Evolutionary conservation across 805 yeast species (phyloP).

Genomic region (Ogataea nakhonphanomensis): DNA sequence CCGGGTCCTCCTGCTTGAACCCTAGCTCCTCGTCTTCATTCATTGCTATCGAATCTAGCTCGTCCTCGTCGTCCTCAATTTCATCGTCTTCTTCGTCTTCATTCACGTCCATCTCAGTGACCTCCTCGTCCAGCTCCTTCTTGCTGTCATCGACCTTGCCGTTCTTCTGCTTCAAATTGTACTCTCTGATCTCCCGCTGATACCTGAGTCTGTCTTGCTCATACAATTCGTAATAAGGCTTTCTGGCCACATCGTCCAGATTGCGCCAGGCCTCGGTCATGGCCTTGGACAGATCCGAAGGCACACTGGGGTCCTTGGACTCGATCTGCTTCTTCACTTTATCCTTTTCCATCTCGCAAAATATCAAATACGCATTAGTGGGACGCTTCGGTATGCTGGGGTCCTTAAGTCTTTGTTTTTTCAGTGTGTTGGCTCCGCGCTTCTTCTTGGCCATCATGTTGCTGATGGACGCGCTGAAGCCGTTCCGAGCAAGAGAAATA

Average conservation of each 20-base stretch:
- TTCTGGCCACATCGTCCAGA: constrained; percentile 62
- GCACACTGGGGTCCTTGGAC: constrained; percentile 46
- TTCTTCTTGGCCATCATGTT: constrained; percentile 27
- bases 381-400: constrained; percentile 88
- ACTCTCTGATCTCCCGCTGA: constrained; percentile 61
- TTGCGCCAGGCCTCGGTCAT: constrained; percentile 85
- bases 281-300: constrained; percentile 67
- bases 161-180: constrained; percentile 27
- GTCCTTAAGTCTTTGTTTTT: constrained; percentile 50
- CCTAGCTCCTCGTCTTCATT: constrained; percentile 13
- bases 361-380: constrained; percentile 82
- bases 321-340: constrained; percentile 58
- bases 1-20: constrained; percentile 9
- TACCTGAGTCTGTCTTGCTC: constrained; percentile 78
- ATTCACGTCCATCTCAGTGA: constrained; percentile 10
- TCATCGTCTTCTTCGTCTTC: constrained; percentile 12
- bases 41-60: constrained; percentile 7
- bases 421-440: constrained; percentile 27
- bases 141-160: constrained; percentile 9
- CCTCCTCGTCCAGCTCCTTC: constrained; percentile 14
- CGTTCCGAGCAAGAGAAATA: constrained; percentile 21
- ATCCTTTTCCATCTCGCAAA: constrained; percentile 85
- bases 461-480: constrained; percentile 11
- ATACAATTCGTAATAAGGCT: constrained; percentile 70
- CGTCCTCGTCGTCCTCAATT: constrained; percentile 10